Base-by-base conservation (phyloP, 352 stramenopile genomes). In the Globisporangium nodosum region DNA sequence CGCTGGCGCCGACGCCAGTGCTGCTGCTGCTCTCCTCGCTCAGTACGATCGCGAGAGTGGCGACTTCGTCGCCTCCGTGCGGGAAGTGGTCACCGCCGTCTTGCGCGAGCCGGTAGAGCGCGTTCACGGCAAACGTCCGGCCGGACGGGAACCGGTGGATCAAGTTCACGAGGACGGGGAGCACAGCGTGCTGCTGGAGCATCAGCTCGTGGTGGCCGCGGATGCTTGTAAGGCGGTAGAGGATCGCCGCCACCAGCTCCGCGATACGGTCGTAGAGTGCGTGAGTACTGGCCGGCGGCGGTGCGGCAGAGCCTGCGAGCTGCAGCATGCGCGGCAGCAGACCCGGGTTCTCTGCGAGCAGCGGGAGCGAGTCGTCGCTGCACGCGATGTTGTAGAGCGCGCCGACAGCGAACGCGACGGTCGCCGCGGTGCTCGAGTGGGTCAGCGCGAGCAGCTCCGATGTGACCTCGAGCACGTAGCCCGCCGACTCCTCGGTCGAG, bases 321-420 rank as follows among this genome's bases (percentile, higher is more conserved):
- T 75, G 52, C 9, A 78, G 20, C 11, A 90, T 52, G 1, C 75
- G 73, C 24, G 74, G 58, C 1, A 87, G 54, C 2, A 90, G 52
- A 13, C 63, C 47, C 0, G 40, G 51, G 0, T 71, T 82, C n/a
- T 71, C 54, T 13, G 55, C 64, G 3, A 92, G 69, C 9, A 89
- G 52, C 33, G 70, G 68, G 24, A 86, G 66, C 5, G 73, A 76
- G 20, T 86, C 70, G 47, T 90, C 83, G 61, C 76, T 85, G 59
- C 80, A 90, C 18, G 76, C 73, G 33, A 92, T 84, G 50, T 90
- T 90, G 72, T 88, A 92, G 6, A 92, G 65, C 18, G 80, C 77
- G 5, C 73, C 69, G 27, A 89, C 64, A 3, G 81, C 78, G 46
- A 92, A 90, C 3, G 75, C 33, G 46, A 70, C 76, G 39, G 71